phyloP scores from a whole-genome alignment of 148 eudicot species.

The Beta vulgaris region DNA sequence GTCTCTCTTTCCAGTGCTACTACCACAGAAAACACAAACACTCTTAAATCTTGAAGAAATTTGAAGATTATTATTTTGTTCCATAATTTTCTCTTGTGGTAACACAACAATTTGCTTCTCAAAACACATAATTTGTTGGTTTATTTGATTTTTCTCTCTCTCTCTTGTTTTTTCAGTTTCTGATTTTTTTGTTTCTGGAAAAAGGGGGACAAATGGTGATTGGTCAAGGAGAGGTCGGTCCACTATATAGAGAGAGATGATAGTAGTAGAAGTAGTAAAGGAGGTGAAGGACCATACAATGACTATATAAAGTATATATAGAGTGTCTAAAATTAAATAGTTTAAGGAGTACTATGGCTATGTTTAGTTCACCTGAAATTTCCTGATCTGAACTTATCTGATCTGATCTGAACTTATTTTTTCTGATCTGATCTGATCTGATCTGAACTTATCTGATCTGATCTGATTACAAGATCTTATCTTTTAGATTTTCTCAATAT shows the following conservation, averaged over 20 bases:
- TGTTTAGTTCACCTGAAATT: no score
- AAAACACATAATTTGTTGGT: slow-evolving; percentile 11
- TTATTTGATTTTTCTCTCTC: not conserved
- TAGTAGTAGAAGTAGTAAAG: not conserved
- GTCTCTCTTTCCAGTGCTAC: slow-evolving; percentile 50
- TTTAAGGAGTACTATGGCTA: not conserved
- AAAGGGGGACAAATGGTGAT: slow-evolving; percentile 15
- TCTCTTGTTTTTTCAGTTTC: not conserved
- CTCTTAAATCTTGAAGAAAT: slow-evolving; percentile 50
- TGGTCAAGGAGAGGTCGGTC: slow-evolving; percentile 27
- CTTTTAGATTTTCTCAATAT: no score
- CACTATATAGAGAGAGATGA: slow-evolving; percentile 19
- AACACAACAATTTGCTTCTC: slow-evolving; percentile 19
- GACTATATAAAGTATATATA: not conserved
- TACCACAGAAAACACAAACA: slow-evolving; percentile 60
- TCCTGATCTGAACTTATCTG: no score
- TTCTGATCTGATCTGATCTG: no score
- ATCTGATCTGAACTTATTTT: no score
- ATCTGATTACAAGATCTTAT: no score
- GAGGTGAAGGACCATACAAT: not conserved
- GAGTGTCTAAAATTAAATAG: not conserved
- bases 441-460: no score
- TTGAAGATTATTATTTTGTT: not conserved
- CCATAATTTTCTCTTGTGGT: slow-evolving; percentile 22
- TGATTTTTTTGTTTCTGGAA: not conserved